These are phyloP conservation scores for Blepharisma undulans DNA, from an alignment of 169 alveolate species.

Conservation along the genomic window DNA sequence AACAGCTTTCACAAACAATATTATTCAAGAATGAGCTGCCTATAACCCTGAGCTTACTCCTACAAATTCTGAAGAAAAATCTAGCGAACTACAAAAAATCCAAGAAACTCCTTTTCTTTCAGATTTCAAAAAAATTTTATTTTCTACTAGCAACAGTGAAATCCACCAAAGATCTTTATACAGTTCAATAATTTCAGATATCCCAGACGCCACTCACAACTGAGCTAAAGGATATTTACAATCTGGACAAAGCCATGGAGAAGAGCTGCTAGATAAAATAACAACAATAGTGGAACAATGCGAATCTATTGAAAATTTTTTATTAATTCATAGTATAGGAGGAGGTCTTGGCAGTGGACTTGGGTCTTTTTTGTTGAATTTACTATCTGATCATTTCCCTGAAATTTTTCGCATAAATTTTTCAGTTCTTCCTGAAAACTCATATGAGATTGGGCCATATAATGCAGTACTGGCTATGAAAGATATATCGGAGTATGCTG, in stretches of 20 bases:
- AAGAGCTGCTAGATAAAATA: constrained; percentile 86
- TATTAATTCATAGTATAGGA: constrained; percentile 94
- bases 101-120: background rate
- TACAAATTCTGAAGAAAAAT: background rate
- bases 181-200: constrained; percentile 91
- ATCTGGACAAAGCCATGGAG: constrained; percentile 91
- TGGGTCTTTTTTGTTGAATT: constrained; percentile 92
- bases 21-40: background rate
- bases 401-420: constrained; percentile 90
- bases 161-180: background rate
- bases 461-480: constrained; percentile 88
- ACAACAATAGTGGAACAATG: constrained; percentile 90
- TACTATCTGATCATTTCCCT: constrained; percentile 86
- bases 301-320: constrained; percentile 95
- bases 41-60: background rate
- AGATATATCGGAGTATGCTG: constrained; percentile 88
- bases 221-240: constrained; percentile 91
- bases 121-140: background rate
- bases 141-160: background rate
- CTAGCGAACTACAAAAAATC: background rate
- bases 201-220: constrained; percentile 97
- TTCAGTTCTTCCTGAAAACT: constrained; percentile 91
- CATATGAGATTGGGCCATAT: constrained; percentile 93
- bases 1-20: background rate
- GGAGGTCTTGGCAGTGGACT: constrained; percentile 99